Base-by-base conservation (phyloP, 2,329 filamentous ascomycete species). In the Monilinia fructigena region DNA sequence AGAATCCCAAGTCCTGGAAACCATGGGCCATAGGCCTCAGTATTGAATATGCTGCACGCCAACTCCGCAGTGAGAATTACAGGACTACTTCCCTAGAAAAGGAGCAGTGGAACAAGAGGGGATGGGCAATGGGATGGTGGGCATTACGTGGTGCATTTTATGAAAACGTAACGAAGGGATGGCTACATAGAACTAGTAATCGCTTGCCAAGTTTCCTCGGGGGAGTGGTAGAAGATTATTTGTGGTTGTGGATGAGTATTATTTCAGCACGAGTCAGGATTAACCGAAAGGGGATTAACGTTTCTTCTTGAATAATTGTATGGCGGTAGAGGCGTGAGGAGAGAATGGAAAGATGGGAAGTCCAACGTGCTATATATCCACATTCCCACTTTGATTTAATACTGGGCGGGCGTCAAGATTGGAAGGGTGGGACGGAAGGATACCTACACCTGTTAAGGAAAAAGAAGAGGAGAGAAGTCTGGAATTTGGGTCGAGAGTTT, bases 241-340 rank as follows among this genome's bases (percentile, higher is more conserved):
- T 97, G 78, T 98, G 96, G 77, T 82, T 99, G 42, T 99, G 95
- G 93, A 97, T 79, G 93, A 96, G 74, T 98, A 97, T 78, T 96
- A 98, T 79, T 99, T 98, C 53, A 76, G 75, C 69, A 75, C 74
- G 8, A 75, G 74, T 60, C 73, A 74, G 4, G 74, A 75, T 64
- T 76, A 65, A 14, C n/a, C 8, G 35, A 18, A n/a, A 26, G 10
- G 4, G 26, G 48, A 14, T 14, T 20, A 7, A 8, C 20, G 20
- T n/a, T 10, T n/a, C 18, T 7, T n/a, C 18, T 48, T n/a, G 18
- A n/a, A n/a, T n/a, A n/a, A 8, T 48, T 48, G 20, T 7, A 47
- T n/a, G 4, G 45, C 6, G 42, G 23, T 40, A 20, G 4, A 23
- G 26, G 8, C 20, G 18, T 20, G 16, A 4, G 42, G 20, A 14